Conservation (phyloP, 306 rosid genomes). For the Mimosa pudica region DNA sequence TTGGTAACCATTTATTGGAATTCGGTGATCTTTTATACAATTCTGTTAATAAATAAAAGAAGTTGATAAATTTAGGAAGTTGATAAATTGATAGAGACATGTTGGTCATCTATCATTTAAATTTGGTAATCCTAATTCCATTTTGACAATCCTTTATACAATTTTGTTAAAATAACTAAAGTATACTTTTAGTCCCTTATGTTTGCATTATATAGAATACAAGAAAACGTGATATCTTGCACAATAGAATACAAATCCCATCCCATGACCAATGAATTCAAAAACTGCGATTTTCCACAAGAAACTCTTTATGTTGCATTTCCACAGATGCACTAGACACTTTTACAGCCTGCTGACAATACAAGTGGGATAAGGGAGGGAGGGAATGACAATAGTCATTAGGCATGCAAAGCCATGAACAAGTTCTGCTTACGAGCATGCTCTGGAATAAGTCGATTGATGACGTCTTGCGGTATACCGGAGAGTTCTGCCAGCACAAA, state of each 20-base stretch:
- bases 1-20: too few relatives aligned
- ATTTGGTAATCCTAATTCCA: too few relatives aligned
- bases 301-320: constrained; percentile 51
- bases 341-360: constrained; percentile 46
- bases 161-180: too few relatives aligned
- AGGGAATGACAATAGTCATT: constrained; percentile 37
- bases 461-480: constrained; percentile 70
- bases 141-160: too few relatives aligned
- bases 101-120: too few relatives aligned
- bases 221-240: constrained; percentile 38
- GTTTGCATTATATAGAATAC: not conserved
- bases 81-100: too few relatives aligned
- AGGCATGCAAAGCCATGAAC: constrained; percentile 93
- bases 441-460: constrained; percentile 86
- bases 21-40: too few relatives aligned
- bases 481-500: constrained; percentile 70
- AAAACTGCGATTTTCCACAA: constrained; percentile 39
- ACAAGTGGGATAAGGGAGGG: not conserved
- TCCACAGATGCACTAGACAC: constrained; percentile 40
- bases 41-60: too few relatives aligned
- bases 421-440: constrained; percentile 95
- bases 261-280: constrained; percentile 12
- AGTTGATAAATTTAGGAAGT: too few relatives aligned
- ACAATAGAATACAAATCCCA: not conserved
- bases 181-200: too few relatives aligned